A percentile compares a stretch with the other conserved stretches of the same genome.
Evolutionary conservation across 1,139 yeast genomes (phyloP).

Genomic region (Candida tropicalis): DNA sequence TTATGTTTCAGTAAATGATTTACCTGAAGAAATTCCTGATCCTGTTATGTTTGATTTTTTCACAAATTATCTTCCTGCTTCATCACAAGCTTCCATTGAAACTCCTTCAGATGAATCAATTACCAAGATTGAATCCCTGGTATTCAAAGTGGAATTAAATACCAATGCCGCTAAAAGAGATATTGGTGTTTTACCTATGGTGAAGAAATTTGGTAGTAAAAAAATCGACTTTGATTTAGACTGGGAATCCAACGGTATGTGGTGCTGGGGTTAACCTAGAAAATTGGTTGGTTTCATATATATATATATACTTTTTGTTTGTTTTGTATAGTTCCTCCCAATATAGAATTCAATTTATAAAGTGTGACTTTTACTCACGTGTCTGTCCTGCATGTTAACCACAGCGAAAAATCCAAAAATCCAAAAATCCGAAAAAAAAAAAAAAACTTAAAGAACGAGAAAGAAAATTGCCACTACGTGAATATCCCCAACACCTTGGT

Average conservation of each 20-base stretch:
- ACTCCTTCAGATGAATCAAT: slow-evolving; percentile 7
- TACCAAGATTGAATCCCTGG: slow-evolving; percentile 10
- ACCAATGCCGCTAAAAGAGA: slow-evolving; percentile 23
- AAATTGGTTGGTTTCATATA: not conserved
- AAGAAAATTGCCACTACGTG: slow-evolving; percentile 9
- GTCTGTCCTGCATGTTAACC: slow-evolving; percentile 1
- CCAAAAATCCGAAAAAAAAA: not conserved
- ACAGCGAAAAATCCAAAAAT: not conserved
- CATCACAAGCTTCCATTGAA: slow-evolving; percentile 20
- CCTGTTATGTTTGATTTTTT: slow-evolving; percentile 44
- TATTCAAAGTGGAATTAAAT: slow-evolving; percentile 26
- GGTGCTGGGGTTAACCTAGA: slow-evolving; percentile 27
- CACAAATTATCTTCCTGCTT: slow-evolving; percentile 34
- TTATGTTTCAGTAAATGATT: slow-evolving; percentile 32
- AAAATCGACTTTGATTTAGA: slow-evolving; percentile 37
- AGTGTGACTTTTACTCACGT: not conserved
- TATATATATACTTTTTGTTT: no score
- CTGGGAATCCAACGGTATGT: slow-evolving; percentile 39
- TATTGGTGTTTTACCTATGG: slow-evolving; percentile 35
- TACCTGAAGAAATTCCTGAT: slow-evolving; percentile 39
- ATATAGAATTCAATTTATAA: not conserved
- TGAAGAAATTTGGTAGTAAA: slow-evolving; percentile 33
- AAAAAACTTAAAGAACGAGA: not conserved
- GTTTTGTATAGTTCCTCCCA: no score
- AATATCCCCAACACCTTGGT: no score